phyloP scores from a whole-genome alignment of 2,329 filamentous ascomycete species.

The Aspergillus awamori region DNA sequence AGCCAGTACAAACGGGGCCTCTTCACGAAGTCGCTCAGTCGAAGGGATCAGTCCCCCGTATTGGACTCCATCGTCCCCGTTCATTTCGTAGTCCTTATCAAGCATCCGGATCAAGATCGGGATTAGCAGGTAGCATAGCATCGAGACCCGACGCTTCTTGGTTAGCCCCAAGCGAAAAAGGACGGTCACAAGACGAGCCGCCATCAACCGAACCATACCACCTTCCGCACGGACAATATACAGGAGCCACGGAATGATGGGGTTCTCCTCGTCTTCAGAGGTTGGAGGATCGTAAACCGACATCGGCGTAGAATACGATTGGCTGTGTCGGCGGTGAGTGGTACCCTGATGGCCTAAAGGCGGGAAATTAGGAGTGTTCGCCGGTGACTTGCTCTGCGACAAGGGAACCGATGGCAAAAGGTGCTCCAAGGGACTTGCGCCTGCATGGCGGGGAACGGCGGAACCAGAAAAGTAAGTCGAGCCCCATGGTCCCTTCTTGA shows the following conservation, averaged over 20 bases:
- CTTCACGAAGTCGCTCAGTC: slow-evolving; percentile 64
- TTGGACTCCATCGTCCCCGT: slow-evolving; percentile 43
- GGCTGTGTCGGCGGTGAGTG: slow-evolving; percentile 38
- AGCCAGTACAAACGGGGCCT: slow-evolving; percentile 74
- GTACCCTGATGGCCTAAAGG: slow-evolving; percentile 52
- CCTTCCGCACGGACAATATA: slow-evolving; percentile 61
- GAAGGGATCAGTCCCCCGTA: slow-evolving; percentile 44
- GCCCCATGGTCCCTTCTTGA: slow-evolving; percentile 55
- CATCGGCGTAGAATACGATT: slow-evolving; percentile 40
- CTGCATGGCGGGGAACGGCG: slow-evolving; percentile 49
- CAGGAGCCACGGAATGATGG: slow-evolving; percentile 74
- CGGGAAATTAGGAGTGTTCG: slow-evolving; percentile 53
- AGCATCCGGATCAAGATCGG: slow-evolving; percentile 71
- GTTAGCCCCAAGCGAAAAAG: slow-evolving; percentile 70
- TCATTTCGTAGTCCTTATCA: slow-evolving; percentile 53
- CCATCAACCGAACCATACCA: slow-evolving; percentile 66
- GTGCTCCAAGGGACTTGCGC: slow-evolving; percentile 64
- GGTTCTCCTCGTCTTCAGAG: slow-evolving; percentile 66
- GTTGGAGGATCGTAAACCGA: slow-evolving; percentile 44
- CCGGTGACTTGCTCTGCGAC: slow-evolving; percentile 34
- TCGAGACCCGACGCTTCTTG: slow-evolving; percentile 64
- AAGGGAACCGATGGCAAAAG: slow-evolving; percentile 59
- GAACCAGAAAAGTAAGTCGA: slow-evolving; percentile 58
- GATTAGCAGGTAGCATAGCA: slow-evolving; percentile 68
- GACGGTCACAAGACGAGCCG: slow-evolving; percentile 68